Conservation (phyloP, 2,329 filamentous ascomycete genomes). For the Colletotrichum orchidophilum region DNA sequence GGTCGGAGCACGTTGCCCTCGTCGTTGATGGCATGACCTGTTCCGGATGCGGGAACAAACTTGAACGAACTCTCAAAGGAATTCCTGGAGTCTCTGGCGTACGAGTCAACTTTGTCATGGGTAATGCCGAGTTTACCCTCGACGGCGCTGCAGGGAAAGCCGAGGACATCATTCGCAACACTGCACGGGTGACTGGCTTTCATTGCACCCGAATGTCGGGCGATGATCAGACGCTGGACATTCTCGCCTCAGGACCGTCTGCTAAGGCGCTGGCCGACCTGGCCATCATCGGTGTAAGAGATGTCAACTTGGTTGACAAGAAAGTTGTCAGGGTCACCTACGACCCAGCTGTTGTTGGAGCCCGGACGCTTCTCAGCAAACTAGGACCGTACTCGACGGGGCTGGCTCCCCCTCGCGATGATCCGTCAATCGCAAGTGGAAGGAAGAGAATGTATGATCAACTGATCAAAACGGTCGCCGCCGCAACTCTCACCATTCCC, state of each 20-base stretch:
- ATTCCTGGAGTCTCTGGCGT: constrained; percentile 43
- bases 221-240: constrained; percentile 42
- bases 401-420: constrained; percentile 43
- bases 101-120: constrained; percentile 50
- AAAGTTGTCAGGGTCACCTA: constrained; percentile 44
- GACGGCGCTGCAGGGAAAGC: constrained; percentile 38
- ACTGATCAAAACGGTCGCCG: constrained; percentile 42
- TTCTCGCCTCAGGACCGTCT: constrained; percentile 36
- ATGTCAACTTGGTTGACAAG: constrained; percentile 41
- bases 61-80: constrained; percentile 40
- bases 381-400: constrained; percentile 37
- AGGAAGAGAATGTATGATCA: constrained; percentile 44
- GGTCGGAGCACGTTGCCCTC: constrained; percentile 40
- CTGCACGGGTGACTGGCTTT: constrained; percentile 43
- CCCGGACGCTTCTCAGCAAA: constrained; percentile 39
- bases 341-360: constrained; percentile 45
- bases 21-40: constrained; percentile 49
- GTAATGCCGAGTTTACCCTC: constrained; percentile 45
- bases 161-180: constrained; percentile 40
- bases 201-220: constrained; percentile 38
- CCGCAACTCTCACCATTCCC: constrained; percentile 45
- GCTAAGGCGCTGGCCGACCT: constrained; percentile 37
- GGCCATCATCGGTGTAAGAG: constrained; percentile 39
- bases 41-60: constrained; percentile 47
- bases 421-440: constrained; percentile 44